Conservation (phyloP, 225 moss, liverwort and hornwort species). For the Rhytidiadelphus loreus region DNA sequence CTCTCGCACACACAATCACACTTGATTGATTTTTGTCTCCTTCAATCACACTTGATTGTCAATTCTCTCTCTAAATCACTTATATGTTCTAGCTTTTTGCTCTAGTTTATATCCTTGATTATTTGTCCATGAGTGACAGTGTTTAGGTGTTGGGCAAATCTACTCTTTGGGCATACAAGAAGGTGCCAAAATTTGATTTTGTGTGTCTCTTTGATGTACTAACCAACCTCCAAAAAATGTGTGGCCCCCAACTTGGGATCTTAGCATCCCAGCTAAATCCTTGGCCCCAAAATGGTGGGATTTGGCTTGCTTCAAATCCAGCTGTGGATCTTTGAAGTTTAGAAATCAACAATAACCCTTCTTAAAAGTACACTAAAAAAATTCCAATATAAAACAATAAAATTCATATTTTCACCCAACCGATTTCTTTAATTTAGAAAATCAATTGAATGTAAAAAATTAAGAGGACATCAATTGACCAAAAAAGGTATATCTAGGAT, state of each 20-base stretch:
- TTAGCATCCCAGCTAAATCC: too few species aligned
- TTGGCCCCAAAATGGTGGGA: rapidly evolving
- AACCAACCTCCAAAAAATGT: background rate
- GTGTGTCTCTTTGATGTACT: background rate
- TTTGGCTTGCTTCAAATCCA: background rate
- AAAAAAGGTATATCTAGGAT: background rate
- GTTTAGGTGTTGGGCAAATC: rapidly evolving
- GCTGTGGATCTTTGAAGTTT: background rate
- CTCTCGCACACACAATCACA: background rate
- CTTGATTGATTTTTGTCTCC: background rate
- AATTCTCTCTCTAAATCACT: background rate
- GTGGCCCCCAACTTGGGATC: too few species aligned
- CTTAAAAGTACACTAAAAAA: background rate
- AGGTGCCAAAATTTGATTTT: rapidly evolving
- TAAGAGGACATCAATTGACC: background rate
- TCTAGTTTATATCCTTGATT: background rate
- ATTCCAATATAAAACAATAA: background rate
- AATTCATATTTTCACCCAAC: rapidly evolving
- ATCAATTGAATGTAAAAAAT: background rate
- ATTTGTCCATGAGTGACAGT: background rate
- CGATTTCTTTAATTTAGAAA: too few species aligned
- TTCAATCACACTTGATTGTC: background rate
- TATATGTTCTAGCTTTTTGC: background rate
- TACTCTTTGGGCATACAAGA: background rate
- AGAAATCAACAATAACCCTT: background rate